Evolutionary conservation across 164 flowering plant genomes (phyloP).

Genomic region (Platanus orientalis): DNA sequence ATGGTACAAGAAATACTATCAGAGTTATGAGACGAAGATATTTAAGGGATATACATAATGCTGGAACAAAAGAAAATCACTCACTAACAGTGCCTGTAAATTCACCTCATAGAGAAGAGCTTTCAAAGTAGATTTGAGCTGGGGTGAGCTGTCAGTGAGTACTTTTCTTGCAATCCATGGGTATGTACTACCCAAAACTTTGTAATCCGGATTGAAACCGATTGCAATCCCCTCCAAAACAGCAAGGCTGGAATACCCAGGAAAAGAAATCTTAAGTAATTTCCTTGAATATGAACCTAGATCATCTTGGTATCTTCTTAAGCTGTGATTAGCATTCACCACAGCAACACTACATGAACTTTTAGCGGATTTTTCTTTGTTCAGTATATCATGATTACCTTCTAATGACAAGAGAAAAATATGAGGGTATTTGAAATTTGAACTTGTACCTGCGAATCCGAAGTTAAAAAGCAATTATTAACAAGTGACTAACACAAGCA

Average conservation of each 20-base stretch:
- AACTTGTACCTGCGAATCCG: conserved; percentile 81
- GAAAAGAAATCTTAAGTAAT: not conserved
- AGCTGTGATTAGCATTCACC: not conserved
- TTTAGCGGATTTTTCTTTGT: not conserved
- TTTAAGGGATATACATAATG: not conserved
- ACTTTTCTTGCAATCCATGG: conserved; percentile 99
- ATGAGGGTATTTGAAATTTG: conserved; percentile 91
- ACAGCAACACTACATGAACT: not conserved
- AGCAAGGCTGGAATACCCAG: conserved; percentile 61
- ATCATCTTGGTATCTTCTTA: not conserved
- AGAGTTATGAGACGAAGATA: not conserved
- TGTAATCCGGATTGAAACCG: conserved; percentile 68
- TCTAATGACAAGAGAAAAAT: conserved; percentile 91
- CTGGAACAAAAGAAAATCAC: not conserved
- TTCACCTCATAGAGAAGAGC: conserved; percentile 78
- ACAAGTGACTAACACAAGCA: not conserved
- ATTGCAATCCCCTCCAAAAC: conserved; percentile 96
- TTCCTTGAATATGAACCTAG: conserved; percentile 2
- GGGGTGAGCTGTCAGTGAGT: conserved; percentile 78
- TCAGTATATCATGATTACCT: conserved; percentile 47
- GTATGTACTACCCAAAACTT: conserved; percentile 89
- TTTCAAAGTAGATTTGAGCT: conserved; percentile 64
- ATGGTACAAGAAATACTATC: not conserved
- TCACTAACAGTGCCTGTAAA: not conserved
- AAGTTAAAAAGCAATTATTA: not conserved